Conservation (phyloP, 495 filamentous ascomycete genomes). For the Aspergillus leporis region DNA sequence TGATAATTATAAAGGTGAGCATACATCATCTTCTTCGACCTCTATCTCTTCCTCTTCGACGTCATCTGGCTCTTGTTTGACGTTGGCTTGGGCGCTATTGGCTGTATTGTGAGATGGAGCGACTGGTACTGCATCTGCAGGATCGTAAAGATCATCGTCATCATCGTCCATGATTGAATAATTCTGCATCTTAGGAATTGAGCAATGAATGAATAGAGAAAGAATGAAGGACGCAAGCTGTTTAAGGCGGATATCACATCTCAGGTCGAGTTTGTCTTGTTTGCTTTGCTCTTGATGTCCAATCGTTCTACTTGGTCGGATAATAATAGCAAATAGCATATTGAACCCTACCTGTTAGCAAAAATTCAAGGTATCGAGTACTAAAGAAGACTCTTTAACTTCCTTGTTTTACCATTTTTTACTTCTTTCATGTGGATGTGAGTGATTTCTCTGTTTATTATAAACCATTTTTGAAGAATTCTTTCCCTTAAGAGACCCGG, state of each 20-base stretch:
- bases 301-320: background rate
- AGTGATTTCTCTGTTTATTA: no score
- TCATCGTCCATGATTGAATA: constrained; percentile 48
- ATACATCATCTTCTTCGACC: constrained; percentile 64
- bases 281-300: background rate
- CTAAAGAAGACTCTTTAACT: no score
- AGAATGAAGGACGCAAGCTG: constrained; percentile 21
- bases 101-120: constrained; percentile 28
- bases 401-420: no score
- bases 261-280: constrained; percentile 12
- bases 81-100: constrained; percentile 29
- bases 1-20: constrained; percentile 35
- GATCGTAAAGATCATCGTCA: constrained; percentile 57
- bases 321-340: background rate
- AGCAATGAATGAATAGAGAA: constrained; percentile 22
- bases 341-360: background rate
- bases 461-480: no score
- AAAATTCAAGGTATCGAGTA: no score
- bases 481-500: no score
- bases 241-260: constrained; percentile 19
- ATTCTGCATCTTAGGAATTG: constrained; percentile 16
- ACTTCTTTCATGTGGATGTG: no score
- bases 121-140: constrained; percentile 42
- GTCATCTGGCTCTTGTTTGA: constrained; percentile 52
- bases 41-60: constrained; percentile 77